Base-by-base conservation (phyloP, 441 rosid species). In the Theobroma grandiflorum region DNA sequence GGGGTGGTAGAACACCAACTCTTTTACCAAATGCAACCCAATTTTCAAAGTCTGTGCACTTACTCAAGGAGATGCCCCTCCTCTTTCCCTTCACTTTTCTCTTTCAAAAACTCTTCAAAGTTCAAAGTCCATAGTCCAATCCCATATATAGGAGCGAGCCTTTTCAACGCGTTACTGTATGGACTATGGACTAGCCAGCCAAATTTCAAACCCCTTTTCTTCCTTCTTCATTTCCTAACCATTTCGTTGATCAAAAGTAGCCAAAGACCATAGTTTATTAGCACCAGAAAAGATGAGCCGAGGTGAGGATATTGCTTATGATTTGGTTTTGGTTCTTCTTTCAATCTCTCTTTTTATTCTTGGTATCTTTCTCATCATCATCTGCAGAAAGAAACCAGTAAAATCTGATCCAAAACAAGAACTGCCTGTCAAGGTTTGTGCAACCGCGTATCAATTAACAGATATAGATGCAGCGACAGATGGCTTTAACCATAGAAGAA, bases 391-490 rank as follows among this genome's bases (percentile, higher is more conserved):
- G 50, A 90, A 86, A 74, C 89, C 93, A 4, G 85, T 55, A 47
- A 83, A 89, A 82, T 84, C 90, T 4, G 86, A 89, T 37, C 90
- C 86, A 76, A 79, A 73, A 16, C 73, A 68, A 40, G 77, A 4
- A 71, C 82, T 37, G 4, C 83, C 85, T 33, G 64, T 79, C 84
- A 90, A 67, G 77, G 80, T 53, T 31, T 80, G 74, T 2, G 90
- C 94, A 11, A 81, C n/a, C 6, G 6, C 89, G 5, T 91, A 90
- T 75, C 49, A 89, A 1, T 82, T 94, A 73, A 86, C 89, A 14
- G 98, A 95, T 37, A 70, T 95, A 50, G 92, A 92, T 49, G 76
- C 88, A 2, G 93, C 98, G 65, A 95, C 99, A 2, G 96, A 94
- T 66, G 87, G 93, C 31, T 95, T 95, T 33, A 89, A 84, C 85